Evolutionary conservation across 352 stramenopile species (phyloP).

Genomic region (Saprolegnia diclina): DNA sequence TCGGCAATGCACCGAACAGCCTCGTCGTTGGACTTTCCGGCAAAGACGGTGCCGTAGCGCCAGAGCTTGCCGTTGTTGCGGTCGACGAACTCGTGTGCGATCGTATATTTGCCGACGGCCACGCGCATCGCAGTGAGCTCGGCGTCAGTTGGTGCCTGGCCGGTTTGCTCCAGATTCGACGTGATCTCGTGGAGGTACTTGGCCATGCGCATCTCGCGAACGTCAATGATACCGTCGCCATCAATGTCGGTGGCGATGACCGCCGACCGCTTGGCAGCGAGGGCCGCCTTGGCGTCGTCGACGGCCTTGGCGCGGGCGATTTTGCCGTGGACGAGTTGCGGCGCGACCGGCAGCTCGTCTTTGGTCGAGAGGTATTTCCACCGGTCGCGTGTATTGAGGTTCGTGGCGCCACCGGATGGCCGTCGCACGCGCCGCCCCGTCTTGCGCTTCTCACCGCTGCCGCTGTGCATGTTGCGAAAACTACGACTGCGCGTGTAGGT

Average conservation of each 20-base stretch:
- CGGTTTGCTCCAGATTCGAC: constrained; percentile 27
- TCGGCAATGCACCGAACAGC: constrained; percentile 53
- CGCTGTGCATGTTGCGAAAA: not conserved
- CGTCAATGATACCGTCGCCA: constrained; percentile 54
- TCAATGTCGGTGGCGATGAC: constrained; percentile 41
- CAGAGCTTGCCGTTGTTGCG: constrained; percentile 59
- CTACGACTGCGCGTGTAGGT: too few species aligned
- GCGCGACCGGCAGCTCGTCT: constrained; percentile 4
- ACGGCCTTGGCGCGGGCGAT: not conserved
- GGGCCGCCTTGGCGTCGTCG: not conserved
- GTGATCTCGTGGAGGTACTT: constrained; percentile 60
- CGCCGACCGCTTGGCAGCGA: not conserved
- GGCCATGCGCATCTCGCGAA: constrained; percentile 58
- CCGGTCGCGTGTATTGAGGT: constrained; percentile 4
- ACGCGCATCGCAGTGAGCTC: constrained; percentile 48
- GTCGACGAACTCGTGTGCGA: constrained; percentile 65
- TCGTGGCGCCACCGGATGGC: constrained; percentile 3
- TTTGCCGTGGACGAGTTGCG: not conserved
- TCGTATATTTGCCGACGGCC: constrained; percentile 45
- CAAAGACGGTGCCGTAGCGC: constrained; percentile 62
- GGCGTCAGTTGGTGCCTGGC: constrained; percentile 26
- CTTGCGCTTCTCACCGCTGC: not conserved
- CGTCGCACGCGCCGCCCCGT: not conserved
- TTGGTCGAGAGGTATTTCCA: constrained; percentile 16
- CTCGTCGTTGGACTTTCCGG: constrained; percentile 50